Conservation (phyloP, 176 grass and related monocot species). For the Neostapfia colusana region DNA sequence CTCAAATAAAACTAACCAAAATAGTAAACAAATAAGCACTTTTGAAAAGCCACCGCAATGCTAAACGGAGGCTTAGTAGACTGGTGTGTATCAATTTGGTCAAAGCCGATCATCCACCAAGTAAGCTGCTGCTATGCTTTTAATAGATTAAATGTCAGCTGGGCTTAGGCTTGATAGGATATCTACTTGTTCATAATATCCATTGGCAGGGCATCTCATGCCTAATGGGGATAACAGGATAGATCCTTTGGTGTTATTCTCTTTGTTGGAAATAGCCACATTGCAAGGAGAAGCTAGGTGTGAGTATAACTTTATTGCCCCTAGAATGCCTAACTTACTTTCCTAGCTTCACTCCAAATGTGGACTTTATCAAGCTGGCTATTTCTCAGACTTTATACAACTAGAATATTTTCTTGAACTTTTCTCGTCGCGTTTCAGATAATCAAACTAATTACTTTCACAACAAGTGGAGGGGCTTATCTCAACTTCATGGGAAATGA, state of each 20-base stretch:
- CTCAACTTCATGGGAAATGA: constrained; percentile 99
- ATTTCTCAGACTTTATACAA: background rate
- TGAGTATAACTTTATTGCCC: background rate
- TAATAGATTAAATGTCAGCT: no score
- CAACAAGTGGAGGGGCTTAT: constrained; percentile 72
- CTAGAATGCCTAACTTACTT: background rate
- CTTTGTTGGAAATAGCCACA: background rate
- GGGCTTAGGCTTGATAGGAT: no score
- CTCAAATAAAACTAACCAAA: no score
- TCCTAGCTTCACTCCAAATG: background rate
- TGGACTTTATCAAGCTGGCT: background rate
- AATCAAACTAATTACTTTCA: constrained; percentile 91
- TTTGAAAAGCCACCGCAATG: no score
- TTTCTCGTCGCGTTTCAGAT: constrained; percentile 59
- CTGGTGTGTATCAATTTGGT: no score
- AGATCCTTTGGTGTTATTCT: background rate
- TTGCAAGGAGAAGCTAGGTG: background rate
- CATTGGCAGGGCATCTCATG: no score
- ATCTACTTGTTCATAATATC: no score
- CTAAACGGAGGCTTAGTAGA: no score
- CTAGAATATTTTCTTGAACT: background rate
- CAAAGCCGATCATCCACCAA: no score
- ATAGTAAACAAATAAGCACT: no score
- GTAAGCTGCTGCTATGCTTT: no score
- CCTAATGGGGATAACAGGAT: no score